phyloP scores from a whole-genome alignment of 352 stramenopile genomes.

The Globisporangium sylvaticum region DNA sequence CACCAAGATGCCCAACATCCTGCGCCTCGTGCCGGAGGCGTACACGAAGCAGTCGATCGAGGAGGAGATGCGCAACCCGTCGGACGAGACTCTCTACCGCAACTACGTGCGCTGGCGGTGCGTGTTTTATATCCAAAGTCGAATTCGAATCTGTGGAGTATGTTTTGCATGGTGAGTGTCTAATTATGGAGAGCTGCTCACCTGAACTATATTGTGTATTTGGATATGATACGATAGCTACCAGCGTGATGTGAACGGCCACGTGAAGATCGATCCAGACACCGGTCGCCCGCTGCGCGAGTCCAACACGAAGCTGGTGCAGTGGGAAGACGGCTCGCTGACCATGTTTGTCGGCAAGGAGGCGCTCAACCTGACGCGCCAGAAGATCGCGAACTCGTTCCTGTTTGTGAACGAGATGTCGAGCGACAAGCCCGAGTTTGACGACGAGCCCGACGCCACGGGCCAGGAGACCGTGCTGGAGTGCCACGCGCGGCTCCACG shows the following conservation, averaged over 20 bases:
- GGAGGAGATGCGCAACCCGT: conserved; percentile 80
- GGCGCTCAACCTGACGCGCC: conserved; percentile 71
- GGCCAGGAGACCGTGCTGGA: conserved; percentile 81
- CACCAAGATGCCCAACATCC: conserved; percentile 84
- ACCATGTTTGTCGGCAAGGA: conserved; percentile 86
- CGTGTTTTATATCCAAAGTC: neutral
- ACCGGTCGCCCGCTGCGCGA: conserved; percentile 60
- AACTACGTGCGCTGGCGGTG: conserved; percentile 85
- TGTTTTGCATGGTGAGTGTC: neutral
- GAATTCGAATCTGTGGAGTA: neutral
- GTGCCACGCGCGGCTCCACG: conserved; percentile 71
- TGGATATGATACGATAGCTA: conserved; percentile 22
- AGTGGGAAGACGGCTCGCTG: conserved; percentile 84
- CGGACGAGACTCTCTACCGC: conserved; percentile 80
- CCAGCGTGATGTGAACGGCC: conserved; percentile 55
- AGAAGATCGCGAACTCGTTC: conserved; percentile 87
- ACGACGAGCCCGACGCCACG: conserved; percentile 55
- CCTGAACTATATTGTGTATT: neutral
- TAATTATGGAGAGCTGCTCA: neutral
- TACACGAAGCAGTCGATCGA: conserved; percentile 75
- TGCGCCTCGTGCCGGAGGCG: conserved; percentile 70
- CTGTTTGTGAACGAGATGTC: conserved; percentile 77
- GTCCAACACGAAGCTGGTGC: conserved; percentile 79
- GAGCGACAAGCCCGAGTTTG: conserved; percentile 57
- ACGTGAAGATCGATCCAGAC: conserved; percentile 57